Conservation (phyloP, 495 filamentous ascomycete species). For the Penicillium paradoxum region DNA sequence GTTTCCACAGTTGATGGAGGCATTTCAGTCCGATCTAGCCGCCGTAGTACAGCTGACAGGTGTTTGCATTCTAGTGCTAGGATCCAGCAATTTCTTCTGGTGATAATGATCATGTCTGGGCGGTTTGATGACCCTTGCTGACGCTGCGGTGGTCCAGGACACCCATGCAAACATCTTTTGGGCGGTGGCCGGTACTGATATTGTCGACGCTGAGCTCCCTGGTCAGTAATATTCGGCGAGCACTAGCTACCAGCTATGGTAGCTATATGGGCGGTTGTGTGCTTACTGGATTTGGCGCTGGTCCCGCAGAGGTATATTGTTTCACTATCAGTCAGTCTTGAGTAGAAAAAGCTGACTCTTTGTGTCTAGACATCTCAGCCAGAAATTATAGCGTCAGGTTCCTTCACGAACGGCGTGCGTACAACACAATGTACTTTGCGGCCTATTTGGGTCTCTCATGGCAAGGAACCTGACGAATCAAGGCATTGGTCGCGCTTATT, state of each 20-base stretch:
- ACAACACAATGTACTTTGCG: conserved; percentile 63
- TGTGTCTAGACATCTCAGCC: conserved; percentile 50
- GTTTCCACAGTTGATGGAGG: conserved; percentile 51
- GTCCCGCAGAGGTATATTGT: conserved; percentile 33
- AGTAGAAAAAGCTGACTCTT: background rate
- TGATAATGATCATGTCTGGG: conserved; percentile 5
- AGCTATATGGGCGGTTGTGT: conserved; percentile 59
- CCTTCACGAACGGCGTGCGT: conserved; percentile 60
- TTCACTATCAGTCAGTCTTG: background rate
- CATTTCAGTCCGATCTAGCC: conserved; percentile 49
- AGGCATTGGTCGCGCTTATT: background rate
- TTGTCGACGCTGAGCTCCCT: conserved; percentile 52
- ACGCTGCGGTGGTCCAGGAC: conserved; percentile 34
- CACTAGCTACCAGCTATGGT: conserved; percentile 49
- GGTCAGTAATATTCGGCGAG: conserved; percentile 56
- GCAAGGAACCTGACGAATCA: conserved; percentile 6
- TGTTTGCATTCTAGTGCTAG: conserved; percentile 57
- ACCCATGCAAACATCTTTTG: conserved; percentile 54
- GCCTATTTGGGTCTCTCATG: conserved; percentile 41
- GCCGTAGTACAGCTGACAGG: conserved; percentile 50
- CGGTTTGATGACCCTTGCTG: background rate
- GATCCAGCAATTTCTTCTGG: conserved; percentile 62
- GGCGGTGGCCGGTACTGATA: conserved; percentile 54
- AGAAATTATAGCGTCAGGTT: conserved; percentile 63
- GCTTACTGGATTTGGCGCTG: conserved; percentile 58